Percentiles rank a stretch among this genome's conserved stretches.
phyloP scores from a whole-genome alignment of 78 protist genomes.

The Thecamonas trahens region DNA sequence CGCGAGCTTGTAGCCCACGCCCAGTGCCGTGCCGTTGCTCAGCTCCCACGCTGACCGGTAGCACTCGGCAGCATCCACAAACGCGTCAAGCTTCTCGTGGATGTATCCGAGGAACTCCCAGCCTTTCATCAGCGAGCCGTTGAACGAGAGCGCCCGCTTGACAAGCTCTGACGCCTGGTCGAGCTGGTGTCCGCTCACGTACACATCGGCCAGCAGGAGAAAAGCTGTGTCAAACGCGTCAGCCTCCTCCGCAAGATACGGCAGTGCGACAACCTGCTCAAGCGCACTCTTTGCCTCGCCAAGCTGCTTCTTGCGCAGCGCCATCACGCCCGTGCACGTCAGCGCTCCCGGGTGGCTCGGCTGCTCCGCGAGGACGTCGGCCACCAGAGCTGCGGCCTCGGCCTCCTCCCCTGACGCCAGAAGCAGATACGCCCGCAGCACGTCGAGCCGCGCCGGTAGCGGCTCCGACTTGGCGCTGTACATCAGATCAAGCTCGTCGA shows the following conservation, averaged over 20 bases:
- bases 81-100: constrained; percentile 53
- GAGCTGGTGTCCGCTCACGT: too few species aligned
- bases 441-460: constrained; percentile 23
- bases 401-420: too few species aligned
- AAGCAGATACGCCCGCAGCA: constrained; percentile 27
- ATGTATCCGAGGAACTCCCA: constrained; percentile 66
- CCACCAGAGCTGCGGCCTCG: too few species aligned
- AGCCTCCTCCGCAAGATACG: constrained; percentile 26
- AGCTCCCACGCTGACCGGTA: constrained; percentile 65
- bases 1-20: constrained; percentile 69
- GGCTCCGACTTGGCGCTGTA: constrained; percentile 5
- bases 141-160: constrained; percentile 11
- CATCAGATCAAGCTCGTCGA: not conserved
- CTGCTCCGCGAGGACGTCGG: too few species aligned
- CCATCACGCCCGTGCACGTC: constrained; percentile 60
- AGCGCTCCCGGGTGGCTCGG: constrained; percentile 49
- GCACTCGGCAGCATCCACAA: constrained; percentile 48
- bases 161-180: constrained; percentile 61
- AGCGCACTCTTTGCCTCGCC: too few species aligned
- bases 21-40: constrained; percentile 11
- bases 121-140: constrained; percentile 50
- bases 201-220: constrained; percentile 56
- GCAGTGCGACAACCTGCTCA: too few species aligned
- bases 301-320: constrained; percentile 49
- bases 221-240: constrained; percentile 54